Evolutionary conservation across 2,329 filamentous ascomycete genomes (phyloP), one percentile per base, ranked within the genome.

Genomic region (Apiospora saccharicola): DNA sequence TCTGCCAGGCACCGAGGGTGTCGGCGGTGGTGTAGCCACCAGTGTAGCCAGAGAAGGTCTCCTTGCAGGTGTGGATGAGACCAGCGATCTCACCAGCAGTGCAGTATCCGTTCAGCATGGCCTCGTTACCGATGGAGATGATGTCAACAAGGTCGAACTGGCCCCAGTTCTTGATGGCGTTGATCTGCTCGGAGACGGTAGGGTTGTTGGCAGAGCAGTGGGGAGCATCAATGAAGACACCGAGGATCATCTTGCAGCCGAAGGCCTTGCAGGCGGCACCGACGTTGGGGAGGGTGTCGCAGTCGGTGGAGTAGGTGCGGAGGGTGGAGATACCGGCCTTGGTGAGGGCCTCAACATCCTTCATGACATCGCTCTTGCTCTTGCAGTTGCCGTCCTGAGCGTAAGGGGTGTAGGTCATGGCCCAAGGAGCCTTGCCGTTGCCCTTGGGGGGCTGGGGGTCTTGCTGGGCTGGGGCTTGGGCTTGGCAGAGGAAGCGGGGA

Each of bases 231-330:
- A 98, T 92, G 87, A 92, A 98, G 86, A 98, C 89, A 82, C 96
- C 96, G 74, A 97, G 85, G 82, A 98, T 96, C 83, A 98, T 86
- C 82, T 92, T 91, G 73, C 98, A 80, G 73, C 92, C 91, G 82
- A 91, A 81, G 77, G 89, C 82, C 79, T 88, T 83, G 84, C 89
- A 91, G 73, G 94, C 93, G 61, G 85, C 83, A 75, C 94, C 94
- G 72, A 98, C 91, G 83, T 90, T 91, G 81, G 91, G 84, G 74
- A 97, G 92, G 71, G 92, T 92, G 83, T 89, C 87, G 88, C 96
- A 98, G 89, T 98, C 95, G 77, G 95, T 95, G 75, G 92, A 94
- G 90, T 98, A 98, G 81, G 96, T 87, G 82, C 96, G 95, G 81
- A 96, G 82, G 69, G 89, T 86, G 75, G 83, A 84, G 89, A 95